These are phyloP conservation scores for Aspergillus costaricaensis DNA, from an alignment of 2,329 filamentous ascomycete species.

Conservation along the genomic window DNA sequence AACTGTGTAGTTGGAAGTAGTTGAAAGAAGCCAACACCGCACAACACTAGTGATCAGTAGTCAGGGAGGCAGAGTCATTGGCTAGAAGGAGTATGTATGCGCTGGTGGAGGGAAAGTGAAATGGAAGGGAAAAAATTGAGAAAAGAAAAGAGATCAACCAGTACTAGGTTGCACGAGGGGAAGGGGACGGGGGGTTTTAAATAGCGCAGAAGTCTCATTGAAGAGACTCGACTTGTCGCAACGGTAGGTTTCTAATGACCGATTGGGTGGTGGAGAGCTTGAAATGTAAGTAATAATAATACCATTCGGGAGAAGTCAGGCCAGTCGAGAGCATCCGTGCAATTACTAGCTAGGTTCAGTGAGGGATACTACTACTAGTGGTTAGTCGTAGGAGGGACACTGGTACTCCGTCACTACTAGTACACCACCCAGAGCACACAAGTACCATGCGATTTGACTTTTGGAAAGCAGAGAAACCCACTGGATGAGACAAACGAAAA, in stretches of 20 bases:
- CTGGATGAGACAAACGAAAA: not conserved
- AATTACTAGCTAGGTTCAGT: not conserved
- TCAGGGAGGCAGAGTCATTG: not conserved
- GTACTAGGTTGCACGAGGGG: constrained; percentile 18
- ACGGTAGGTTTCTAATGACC: not conserved
- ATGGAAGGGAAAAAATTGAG: constrained; percentile 4
- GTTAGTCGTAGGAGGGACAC: not conserved
- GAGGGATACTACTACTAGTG: not conserved
- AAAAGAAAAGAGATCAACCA: constrained; percentile 10
- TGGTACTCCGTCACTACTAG: not conserved
- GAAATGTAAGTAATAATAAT: not conserved
- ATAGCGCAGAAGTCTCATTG: constrained; percentile 8
- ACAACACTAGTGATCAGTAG: not conserved
- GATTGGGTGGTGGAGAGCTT: not conserved
- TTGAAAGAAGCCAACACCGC: not conserved
- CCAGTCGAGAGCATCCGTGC: not conserved
- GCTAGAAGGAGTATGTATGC: not conserved
- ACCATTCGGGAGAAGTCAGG: not conserved
- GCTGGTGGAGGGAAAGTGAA: not conserved
- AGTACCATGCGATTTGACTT: not conserved
- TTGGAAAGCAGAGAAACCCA: not conserved
- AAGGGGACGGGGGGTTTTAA: constrained; percentile 16
- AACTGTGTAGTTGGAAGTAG: not conserved
- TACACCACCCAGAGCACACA: not conserved
- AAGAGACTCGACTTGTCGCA: not conserved